phyloP scores from a whole-genome alignment of 768 basidiomycete species.

The Pleurotus cornucopiae region DNA sequence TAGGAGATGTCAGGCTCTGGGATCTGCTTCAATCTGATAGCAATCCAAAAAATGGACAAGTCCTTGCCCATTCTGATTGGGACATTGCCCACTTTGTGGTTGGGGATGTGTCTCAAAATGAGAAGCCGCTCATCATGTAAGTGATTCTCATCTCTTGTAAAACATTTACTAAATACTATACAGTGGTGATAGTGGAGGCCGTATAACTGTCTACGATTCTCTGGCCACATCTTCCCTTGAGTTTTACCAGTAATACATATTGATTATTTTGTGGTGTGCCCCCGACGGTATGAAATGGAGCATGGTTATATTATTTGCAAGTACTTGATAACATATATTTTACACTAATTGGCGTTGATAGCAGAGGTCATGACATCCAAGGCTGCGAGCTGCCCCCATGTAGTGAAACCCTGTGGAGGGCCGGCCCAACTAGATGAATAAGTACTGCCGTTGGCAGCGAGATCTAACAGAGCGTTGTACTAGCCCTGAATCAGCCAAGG shows the following conservation, averaged over 20 bases:
- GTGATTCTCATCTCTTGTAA: conserved; percentile 16
- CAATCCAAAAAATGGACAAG: conserved; percentile 36
- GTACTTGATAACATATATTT: no score
- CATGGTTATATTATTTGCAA: no score
- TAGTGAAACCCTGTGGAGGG: conserved; percentile 39
- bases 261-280: no score
- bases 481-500: conserved; percentile 12
- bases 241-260: no score
- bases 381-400: conserved; percentile 47
- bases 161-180: background rate
- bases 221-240: background rate
- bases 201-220: background rate
- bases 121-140: conserved; percentile 60
- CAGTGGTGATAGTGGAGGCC: background rate
- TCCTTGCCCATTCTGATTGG: conserved; percentile 49
- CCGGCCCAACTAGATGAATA: conserved; percentile 47
- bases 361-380: conserved; percentile 38
- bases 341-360: conserved; percentile 28
- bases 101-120: conserved; percentile 46
- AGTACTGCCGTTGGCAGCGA: conserved; percentile 36
- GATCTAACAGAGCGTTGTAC: conserved; percentile 48
- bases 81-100: conserved; percentile 58
- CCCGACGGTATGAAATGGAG: no score
- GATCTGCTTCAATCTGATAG: conserved; percentile 41
- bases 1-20: conserved; percentile 73